These are phyloP conservation scores for Thermomyces lanuginosus DNA, from an alignment of 2,329 filamentous ascomycete species.

Conservation along the genomic window DNA sequence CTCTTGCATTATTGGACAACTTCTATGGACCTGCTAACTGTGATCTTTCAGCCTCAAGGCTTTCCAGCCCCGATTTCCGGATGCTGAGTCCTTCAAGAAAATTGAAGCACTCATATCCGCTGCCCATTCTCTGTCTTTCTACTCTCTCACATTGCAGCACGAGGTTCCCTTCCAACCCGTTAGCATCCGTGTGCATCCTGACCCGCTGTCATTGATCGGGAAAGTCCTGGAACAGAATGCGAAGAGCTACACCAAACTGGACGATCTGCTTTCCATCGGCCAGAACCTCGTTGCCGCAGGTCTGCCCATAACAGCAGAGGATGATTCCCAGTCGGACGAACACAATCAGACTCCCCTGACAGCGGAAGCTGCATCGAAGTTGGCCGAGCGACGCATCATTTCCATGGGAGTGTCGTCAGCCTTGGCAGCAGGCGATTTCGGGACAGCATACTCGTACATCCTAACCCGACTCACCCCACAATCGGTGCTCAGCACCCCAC, in stretches of 20 bases:
- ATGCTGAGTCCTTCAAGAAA: conserved; percentile 26
- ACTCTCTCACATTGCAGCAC: conserved; percentile 46
- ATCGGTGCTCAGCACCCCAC: conserved; percentile 12
- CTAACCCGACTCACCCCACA: conserved; percentile 38
- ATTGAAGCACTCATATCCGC: conserved; percentile 41
- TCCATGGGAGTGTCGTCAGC: conserved; percentile 31
- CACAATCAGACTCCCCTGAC: background rate
- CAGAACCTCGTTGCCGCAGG: conserved; percentile 39
- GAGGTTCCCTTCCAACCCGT: conserved; percentile 50
- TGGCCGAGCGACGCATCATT: conserved; percentile 31
- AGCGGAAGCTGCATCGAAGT: conserved; percentile 11
- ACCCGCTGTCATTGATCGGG: conserved; percentile 42
- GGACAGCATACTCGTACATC: conserved; percentile 51
- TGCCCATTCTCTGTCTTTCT: conserved; percentile 49
- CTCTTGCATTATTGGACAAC: background rate
- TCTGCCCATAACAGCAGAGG: conserved; percentile 15
- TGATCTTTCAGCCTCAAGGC: conserved; percentile 20
- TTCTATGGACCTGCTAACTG: conserved; percentile 1
- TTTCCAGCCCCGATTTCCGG: conserved; percentile 27
- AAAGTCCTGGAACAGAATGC: conserved; percentile 47
- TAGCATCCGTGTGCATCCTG: conserved; percentile 46
- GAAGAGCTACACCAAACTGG: conserved; percentile 46
- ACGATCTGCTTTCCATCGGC: conserved; percentile 46
- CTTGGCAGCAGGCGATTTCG: conserved; percentile 31
- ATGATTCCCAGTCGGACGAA: conserved; percentile 8